Base-by-base conservation (phyloP, 495 filamentous ascomycete species). In the Barbatosphaeria neglecta region DNA sequence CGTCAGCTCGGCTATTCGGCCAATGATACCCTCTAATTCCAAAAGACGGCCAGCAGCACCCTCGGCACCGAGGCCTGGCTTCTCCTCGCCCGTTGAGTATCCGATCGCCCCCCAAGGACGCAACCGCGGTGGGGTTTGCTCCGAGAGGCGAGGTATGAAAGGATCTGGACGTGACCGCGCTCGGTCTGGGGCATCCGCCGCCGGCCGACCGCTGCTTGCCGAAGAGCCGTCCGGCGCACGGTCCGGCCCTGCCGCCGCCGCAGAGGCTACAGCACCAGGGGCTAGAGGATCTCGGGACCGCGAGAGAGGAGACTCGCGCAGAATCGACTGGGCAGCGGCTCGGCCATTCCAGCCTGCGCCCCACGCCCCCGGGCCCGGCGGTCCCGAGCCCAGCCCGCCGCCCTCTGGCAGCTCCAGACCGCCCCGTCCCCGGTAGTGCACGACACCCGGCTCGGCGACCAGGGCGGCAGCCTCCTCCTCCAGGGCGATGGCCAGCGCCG, bases 401-500 rank as follows among this genome's bases (percentile, higher is more conserved):
- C 16, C 31, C 4, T 41, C 9, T 24, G 23, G 9, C 37, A 4
- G 13, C n/a, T 33, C 50, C 46, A 52, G n/a, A n/a, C n/a, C n/a
- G n/a, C n/a, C n/a, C n/a, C n/a, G n/a, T n/a, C n/a, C n/a, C n/a
- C n/a, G n/a, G n/a, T n/a, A n/a, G 15, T 55, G 49, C 24, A 59
- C 20, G 20, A 48, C 51, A 13, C 45, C 43, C 6, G 47, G 31
- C 31, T 35, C 39, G n/a, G 52, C 58, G 33, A 47, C 31, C 15
- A 54, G 31, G 25, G 47, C n/a, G n/a, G n/a, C n/a, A n/a, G n/a
- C 38, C 23, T 55, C 57, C 42, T 64, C 62, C 31, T 65, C 62
- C 27, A 86, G 68, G 23, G 85, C 67, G 20, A 85, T 58, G 4
- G 74, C 65, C n/a, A 48, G 37, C 5, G 50, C 46, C 17, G 42